phyloP scores from a whole-genome alignment of 108 stramenopile genomes.

The Craspedostauros australis region DNA sequence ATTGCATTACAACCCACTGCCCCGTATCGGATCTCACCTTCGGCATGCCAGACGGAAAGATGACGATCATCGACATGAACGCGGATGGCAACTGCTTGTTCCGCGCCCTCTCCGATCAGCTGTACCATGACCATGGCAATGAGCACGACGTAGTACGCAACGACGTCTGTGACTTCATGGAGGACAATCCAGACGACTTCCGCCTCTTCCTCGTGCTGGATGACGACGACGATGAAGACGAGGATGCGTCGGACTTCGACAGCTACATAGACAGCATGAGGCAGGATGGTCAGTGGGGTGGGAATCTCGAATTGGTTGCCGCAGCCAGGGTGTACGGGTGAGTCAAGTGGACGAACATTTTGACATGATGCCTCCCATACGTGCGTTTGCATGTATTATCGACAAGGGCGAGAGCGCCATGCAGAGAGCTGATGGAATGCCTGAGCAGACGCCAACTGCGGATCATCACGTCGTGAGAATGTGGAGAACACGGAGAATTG shows the following conservation, averaged over 20 bases:
- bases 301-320: neutral
- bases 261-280: conserved; percentile 61
- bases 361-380: too few relatives aligned
- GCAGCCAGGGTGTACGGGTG: too few relatives aligned
- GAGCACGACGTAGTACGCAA: conserved; percentile 41
- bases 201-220: conserved; percentile 64
- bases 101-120: conserved; percentile 73
- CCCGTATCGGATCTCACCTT: neutral
- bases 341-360: too few relatives aligned
- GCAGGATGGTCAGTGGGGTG: conserved; percentile 68
- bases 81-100: conserved; percentile 87
- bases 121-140: conserved; percentile 52
- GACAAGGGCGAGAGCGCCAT: too few relatives aligned
- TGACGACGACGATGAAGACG: conserved; percentile 52
- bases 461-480: too few relatives aligned
- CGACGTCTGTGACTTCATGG: conserved; percentile 68
- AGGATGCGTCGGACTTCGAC: conserved; percentile 67
- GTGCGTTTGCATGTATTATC: too few relatives aligned
- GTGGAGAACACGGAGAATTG: too few relatives aligned
- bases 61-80: conserved; percentile 51
- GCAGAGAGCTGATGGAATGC: too few relatives aligned
- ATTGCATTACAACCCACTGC: neutral
- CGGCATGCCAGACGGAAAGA: conserved; percentile 12
- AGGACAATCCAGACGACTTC: conserved; percentile 55
- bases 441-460: too few relatives aligned